Percentiles rank a stretch among this genome's conserved stretches.
Evolutionary conservation across 2,329 filamentous ascomycete species (phyloP).

Genomic region (Talaromyces sp.): DNA sequence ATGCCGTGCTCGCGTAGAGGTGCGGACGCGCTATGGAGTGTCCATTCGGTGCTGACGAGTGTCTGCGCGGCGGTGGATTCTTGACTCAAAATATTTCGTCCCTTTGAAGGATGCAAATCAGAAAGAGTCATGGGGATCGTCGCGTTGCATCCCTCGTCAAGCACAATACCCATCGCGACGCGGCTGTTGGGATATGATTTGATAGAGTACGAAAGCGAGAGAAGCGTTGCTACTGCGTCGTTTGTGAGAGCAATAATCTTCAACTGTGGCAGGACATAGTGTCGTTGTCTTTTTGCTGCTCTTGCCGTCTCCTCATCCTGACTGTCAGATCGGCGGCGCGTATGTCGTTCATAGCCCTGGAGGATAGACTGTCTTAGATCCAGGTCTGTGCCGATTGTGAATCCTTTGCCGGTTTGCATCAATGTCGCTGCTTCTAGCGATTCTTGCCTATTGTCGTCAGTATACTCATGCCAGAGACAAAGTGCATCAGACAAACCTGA

Average conservation of each 20-base stretch:
- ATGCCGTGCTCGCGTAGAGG: constrained; percentile 14
- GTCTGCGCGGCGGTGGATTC: constrained; percentile 15
- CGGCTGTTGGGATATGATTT: constrained; percentile 20
- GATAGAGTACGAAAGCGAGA: constrained; percentile 19
- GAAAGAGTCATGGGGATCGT: constrained; percentile 19
- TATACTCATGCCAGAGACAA: not conserved
- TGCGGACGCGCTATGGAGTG: constrained; percentile 12
- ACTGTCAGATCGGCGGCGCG: constrained; percentile 1
- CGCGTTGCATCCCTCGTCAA: constrained; percentile 18
- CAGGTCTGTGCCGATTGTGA: constrained; percentile 17
- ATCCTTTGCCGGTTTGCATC: constrained; percentile 19
- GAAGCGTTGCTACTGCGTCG: constrained; percentile 16
- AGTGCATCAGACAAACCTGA: not conserved
- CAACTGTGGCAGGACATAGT: constrained; percentile 13
- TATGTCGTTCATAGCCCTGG: constrained; percentile 18
- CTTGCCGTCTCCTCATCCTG: not conserved
- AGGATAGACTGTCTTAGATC: constrained; percentile 18
- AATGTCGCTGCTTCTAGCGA: constrained; percentile 17
- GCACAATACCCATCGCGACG: constrained; percentile 19
- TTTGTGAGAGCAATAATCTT: constrained; percentile 18
- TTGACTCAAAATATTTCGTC: not conserved
- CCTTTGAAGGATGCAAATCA: constrained; percentile 15
- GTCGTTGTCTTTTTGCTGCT: constrained; percentile 14
- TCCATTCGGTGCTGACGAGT: constrained; percentile 19
- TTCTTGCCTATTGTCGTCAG: constrained; percentile 14